These are phyloP conservation scores for Cryomyces minteri DNA, from an alignment of 495 filamentous ascomycete species.

Conservation along the genomic window DNA sequence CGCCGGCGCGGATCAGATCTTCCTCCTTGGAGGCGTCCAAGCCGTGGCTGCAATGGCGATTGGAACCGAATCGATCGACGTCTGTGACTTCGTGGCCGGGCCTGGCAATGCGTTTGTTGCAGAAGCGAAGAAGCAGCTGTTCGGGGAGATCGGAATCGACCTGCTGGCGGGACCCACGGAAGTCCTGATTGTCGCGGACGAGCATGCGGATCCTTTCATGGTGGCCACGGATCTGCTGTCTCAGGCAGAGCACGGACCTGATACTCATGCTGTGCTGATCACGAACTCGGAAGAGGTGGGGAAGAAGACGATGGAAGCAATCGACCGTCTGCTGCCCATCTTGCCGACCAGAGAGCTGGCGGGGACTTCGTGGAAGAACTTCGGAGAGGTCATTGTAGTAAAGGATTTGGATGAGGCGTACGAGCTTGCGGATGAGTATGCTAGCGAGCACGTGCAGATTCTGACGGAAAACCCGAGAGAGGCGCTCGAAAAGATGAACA, in stretches of 20 bases:
- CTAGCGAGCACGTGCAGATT: constrained; percentile 35
- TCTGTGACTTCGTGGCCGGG: constrained; percentile 34
- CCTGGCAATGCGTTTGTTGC: constrained; percentile 37
- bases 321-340: constrained; percentile 23
- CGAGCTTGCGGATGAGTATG: constrained; percentile 30
- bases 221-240: constrained; percentile 31
- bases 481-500: constrained; percentile 30
- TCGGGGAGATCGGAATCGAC: constrained; percentile 35
- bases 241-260: constrained; percentile 34
- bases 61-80: constrained; percentile 39
- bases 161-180: constrained; percentile 34
- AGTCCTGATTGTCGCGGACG: constrained; percentile 31
- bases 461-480: constrained; percentile 28
- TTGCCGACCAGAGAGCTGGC: constrained; percentile 27
- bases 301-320: constrained; percentile 19
- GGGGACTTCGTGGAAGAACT: constrained; percentile 24
- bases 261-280: constrained; percentile 21
- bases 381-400: constrained; percentile 30
- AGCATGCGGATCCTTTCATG: constrained; percentile 30
- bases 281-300: constrained; percentile 19
- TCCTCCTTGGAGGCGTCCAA: constrained; percentile 33
- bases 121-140: constrained; percentile 34
- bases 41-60: constrained; percentile 46
- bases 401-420: constrained; percentile 27
- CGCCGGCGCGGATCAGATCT: constrained; percentile 35